These are phyloP conservation scores for Tardiomyces depauwii DNA, from an alignment of 1,139 yeast species.

Conservation along the genomic window DNA sequence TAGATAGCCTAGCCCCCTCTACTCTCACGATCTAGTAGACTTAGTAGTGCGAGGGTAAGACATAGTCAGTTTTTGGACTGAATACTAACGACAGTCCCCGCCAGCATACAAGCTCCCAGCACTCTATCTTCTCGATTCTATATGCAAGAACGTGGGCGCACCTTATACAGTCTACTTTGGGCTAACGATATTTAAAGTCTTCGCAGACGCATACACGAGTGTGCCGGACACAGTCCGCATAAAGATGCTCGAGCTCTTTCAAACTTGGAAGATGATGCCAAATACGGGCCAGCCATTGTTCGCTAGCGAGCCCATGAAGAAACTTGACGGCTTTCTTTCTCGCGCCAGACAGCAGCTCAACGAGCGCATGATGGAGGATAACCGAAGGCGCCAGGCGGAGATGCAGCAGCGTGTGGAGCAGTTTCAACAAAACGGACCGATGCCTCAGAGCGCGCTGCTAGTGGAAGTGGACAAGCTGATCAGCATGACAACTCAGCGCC, in stretches of 20 bases:
- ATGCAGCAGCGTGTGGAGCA: slow-evolving; percentile 8
- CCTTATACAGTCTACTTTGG: slow-evolving; percentile 77
- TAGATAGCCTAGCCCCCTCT: neutral
- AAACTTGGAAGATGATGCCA: slow-evolving; percentile 69
- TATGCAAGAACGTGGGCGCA: slow-evolving; percentile 79
- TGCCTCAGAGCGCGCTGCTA: slow-evolving; percentile 21
- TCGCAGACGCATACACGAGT: slow-evolving; percentile 64
- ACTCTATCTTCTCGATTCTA: slow-evolving; percentile 80
- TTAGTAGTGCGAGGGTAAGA: neutral
- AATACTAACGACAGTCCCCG: slow-evolving; percentile 30
- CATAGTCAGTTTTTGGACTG: neutral
- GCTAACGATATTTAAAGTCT: slow-evolving; percentile 52
- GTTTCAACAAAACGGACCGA: slow-evolving; percentile 7
- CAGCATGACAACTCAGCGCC: slow-evolving; percentile 13
- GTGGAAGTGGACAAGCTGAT: slow-evolving; percentile 32
- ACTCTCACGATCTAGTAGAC: neutral
- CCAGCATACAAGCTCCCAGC: slow-evolving; percentile 81
- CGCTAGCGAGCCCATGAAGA: slow-evolving; percentile 55
- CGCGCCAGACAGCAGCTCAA: slow-evolving; percentile 1
- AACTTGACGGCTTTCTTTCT: slow-evolving; percentile 62
- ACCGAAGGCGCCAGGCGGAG: slow-evolving; percentile 5
- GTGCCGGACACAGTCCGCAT: slow-evolving; percentile 67
- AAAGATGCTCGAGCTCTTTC: slow-evolving; percentile 65
- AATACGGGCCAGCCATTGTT: slow-evolving; percentile 60
- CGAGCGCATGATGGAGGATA: slow-evolving; percentile 1